Percentiles rank a stretch among this genome's conserved stretches.
These are phyloP conservation scores for Rhizophagus clarus DNA, from an alignment of 192 early-diverging fungal species.

Conservation along the genomic window DNA sequence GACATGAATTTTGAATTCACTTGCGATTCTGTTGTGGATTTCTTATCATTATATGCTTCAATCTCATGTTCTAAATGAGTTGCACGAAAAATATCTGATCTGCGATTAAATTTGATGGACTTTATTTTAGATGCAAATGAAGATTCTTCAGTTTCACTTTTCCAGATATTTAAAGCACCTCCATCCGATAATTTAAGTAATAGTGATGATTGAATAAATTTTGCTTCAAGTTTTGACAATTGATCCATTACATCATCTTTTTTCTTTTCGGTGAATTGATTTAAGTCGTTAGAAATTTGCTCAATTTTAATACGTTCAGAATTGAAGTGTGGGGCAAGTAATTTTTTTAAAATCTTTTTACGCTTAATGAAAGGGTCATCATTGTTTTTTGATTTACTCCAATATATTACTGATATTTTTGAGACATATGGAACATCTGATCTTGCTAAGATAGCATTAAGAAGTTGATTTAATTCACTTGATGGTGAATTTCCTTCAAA, in stretches of 20 bases:
- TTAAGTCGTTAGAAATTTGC: neutral
- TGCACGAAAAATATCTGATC: neutral
- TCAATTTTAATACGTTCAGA: neutral
- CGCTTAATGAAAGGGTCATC: neutral
- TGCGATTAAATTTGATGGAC: neutral
- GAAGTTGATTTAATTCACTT: neutral
- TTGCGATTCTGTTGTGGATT: neutral
- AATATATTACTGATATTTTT: neutral
- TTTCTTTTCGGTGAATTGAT: neutral
- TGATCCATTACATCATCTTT: neutral
- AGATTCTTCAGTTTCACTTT: neutral
- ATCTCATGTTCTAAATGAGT: neutral
- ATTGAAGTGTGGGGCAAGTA: neutral
- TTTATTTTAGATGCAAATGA: neutral
- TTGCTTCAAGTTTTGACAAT: neutral
- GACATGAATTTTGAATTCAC: neutral
- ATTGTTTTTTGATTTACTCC: neutral
- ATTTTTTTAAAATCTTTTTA: neutral
- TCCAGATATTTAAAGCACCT: neutral
- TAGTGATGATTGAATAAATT: neutral
- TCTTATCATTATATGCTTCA: conserved; percentile 1
- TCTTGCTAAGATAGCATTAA: neutral
- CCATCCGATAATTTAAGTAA: neutral
- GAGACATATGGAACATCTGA: too few relatives aligned
- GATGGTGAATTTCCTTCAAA: neutral